Percentiles rank a stretch among this genome's conserved stretches.
Conservation (phyloP, 306 rosid species). For the Astragalus membranaceus region DNA sequence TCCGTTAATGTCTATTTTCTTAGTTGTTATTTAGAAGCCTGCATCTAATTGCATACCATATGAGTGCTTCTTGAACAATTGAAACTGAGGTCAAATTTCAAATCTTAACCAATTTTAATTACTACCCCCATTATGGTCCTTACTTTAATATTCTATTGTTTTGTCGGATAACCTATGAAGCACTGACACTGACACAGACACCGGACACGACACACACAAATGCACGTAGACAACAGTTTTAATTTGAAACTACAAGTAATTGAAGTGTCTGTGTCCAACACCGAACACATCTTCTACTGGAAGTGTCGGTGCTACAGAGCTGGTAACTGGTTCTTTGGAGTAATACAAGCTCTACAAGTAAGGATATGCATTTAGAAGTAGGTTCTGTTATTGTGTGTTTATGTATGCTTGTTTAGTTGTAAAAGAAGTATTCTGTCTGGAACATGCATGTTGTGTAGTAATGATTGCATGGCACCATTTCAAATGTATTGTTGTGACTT, state of each 20-base stretch:
- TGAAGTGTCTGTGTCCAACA: too few species aligned
- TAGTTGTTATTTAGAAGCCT: not conserved
- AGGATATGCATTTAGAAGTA: not conserved
- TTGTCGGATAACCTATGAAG: not conserved
- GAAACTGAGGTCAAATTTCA: not conserved
- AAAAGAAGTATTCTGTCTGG: not conserved
- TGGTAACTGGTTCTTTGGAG: constrained; percentile 1
- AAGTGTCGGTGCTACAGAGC: too few species aligned
- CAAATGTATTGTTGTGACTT: constrained; percentile 24
- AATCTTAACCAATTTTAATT: not conserved
- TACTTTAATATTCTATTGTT: not conserved
- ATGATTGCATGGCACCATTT: constrained; percentile 5
- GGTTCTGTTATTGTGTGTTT: too few species aligned
- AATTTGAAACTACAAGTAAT: too few species aligned
- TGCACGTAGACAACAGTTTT: too few species aligned
- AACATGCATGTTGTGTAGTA: constrained; percentile 8
- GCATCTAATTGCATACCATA: constrained; percentile 8
- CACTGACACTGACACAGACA: too few species aligned
- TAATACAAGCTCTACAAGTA: not conserved
- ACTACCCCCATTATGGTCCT: not conserved
- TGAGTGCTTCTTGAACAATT: not conserved
- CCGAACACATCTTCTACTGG: too few species aligned
- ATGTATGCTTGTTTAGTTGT: too few species aligned
- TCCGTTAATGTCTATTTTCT: constrained; percentile 7
- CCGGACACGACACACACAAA: too few species aligned